Evolutionary conservation across 169 alveolate species (phyloP), one percentile per base, ranked within the genome.

Genomic region (Theileria luwenshuni): DNA sequence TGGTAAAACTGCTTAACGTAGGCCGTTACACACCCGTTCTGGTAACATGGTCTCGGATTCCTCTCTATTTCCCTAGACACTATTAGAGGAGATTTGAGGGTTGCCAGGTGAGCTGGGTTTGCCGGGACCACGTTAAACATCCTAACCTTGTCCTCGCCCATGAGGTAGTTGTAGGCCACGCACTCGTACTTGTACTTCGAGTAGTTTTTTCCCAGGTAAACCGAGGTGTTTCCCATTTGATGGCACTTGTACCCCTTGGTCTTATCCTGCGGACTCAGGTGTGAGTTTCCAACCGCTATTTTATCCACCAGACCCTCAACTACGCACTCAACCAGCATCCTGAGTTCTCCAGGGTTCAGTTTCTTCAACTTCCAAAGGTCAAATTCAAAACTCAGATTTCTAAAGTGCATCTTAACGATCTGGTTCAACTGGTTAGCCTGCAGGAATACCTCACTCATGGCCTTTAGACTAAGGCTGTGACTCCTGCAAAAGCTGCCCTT

Each of bases 241-340:
- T 32, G 1, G 32, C 80, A 71, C 35, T 21, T 62, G 41, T 60
- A 52, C 13, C 70, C 49, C 7, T 21, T 38, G 32, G 2, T 5
- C 49, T 10, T 15, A 35, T 7, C 0, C 17, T 27, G 7, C 3
- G 43, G 23, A 10, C 32, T 8, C 30, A 71, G 23, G 19, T 60
- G 28, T 27, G 10, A 17, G 6, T 5, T 10, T 10, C 12, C 60
- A 32, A 81, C 64, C 5, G 89, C 89, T 7, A 81, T 54, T 64
- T 73, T 72, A 27, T 81, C 89, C 2, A 74, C 70, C 35, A 73
- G 43, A 19, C 89, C 56, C 41, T 81, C 85, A 12, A 81, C 75
- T 2, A 81, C 33, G 28, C 72, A 52, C n/a, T 62, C 84, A 17
- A 52, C 60, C 1, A 81, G 33, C 17, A 65, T 33, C 25, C 19